Evolutionary conservation across 106 monocot genomes (phyloP).

Genomic region (Allium sativum): DNA sequence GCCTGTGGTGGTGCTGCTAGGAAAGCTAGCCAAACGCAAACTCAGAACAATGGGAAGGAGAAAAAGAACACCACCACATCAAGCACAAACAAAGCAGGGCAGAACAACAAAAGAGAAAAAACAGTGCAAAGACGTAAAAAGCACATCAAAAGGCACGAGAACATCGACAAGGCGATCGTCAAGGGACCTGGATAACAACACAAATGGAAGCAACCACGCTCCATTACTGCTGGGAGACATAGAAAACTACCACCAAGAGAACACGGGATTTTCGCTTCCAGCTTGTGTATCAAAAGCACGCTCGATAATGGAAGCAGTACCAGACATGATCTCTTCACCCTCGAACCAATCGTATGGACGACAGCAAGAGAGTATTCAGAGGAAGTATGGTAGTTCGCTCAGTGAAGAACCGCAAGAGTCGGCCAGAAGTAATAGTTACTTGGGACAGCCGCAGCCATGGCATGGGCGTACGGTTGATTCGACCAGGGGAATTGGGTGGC

Average conservation of each 20-base stretch:
- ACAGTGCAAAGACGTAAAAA: too few relatives aligned
- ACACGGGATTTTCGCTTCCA: slow-evolving; percentile 65
- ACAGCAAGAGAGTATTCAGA: slow-evolving; percentile 46
- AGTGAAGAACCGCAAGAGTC: slow-evolving; percentile 82
- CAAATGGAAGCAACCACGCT: slow-evolving; percentile 24
- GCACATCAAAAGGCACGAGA: slow-evolving; percentile 22
- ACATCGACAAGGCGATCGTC: slow-evolving; percentile 74
- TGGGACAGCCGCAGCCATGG: slow-evolving; percentile 42
- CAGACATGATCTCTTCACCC: slow-evolving; percentile 69
- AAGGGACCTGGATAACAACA: slow-evolving; percentile 23
- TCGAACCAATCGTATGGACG: slow-evolving; percentile 22
- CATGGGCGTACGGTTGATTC: slow-evolving; percentile 65
- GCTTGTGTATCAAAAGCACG: slow-evolving; percentile 90
- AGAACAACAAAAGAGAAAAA: too few relatives aligned
- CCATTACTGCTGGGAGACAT: slow-evolving; percentile 76
- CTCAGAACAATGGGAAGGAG: too few relatives aligned
- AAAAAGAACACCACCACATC: too few relatives aligned
- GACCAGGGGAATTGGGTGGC: slow-evolving; percentile 42
- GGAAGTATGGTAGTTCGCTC: slow-evolving; percentile 56
- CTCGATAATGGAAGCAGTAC: slow-evolving; percentile 92
- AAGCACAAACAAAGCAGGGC: too few relatives aligned
- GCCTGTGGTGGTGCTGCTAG: background rate
- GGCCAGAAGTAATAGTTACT: slow-evolving; percentile 83
- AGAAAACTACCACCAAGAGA: slow-evolving; percentile 64
- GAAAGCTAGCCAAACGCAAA: slow-evolving; percentile 12